phyloP scores from a whole-genome alignment of 371 early-diverging fungal species.

The Gilbertella persicaria region DNA sequence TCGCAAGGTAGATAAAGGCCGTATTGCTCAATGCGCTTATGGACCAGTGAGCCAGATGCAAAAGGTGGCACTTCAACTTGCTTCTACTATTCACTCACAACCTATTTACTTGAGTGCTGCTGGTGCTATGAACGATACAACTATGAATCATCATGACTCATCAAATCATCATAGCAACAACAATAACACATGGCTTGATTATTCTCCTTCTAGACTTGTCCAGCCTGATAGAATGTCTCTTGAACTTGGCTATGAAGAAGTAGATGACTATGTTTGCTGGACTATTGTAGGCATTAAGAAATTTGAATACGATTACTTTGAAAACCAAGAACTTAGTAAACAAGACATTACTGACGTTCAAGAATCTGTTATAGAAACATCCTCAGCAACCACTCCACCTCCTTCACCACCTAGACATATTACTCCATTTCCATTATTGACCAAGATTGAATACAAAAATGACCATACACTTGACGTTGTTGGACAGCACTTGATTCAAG shows the following conservation, averaged over 20 bases:
- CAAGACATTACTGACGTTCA: slow-evolving; percentile 6
- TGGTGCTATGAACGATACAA: slow-evolving; percentile 22
- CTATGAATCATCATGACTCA: slow-evolving; percentile 25
- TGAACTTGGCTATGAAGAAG: slow-evolving; percentile 32
- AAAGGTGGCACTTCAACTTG: slow-evolving; percentile 76
- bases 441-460: slow-evolving; percentile 28
- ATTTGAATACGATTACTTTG: slow-evolving; percentile 58
- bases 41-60: slow-evolving; percentile 88
- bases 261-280: slow-evolving; percentile 84
- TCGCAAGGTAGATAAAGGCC: slow-evolving; percentile 78
- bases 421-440: slow-evolving; percentile 40
- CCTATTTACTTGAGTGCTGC: slow-evolving; percentile 42
- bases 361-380: neutral
- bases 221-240: slow-evolving; percentile 32
- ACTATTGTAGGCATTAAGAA: slow-evolving; percentile 78
- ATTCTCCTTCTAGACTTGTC: slow-evolving; percentile 36
- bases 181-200: slow-evolving; percentile 30
- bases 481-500: slow-evolving; percentile 36
- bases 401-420: slow-evolving; percentile 23
- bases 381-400: slow-evolving; percentile 6
- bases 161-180: slow-evolving; percentile 3
- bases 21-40: slow-evolving; percentile 63
- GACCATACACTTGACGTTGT: slow-evolving; percentile 32
- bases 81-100: slow-evolving; percentile 26
- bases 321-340: slow-evolving; percentile 29